Evolutionary conservation across 225 moss, liverwort and hornwort genomes (phyloP).

Genomic region (Thuidium tamariscinum): DNA sequence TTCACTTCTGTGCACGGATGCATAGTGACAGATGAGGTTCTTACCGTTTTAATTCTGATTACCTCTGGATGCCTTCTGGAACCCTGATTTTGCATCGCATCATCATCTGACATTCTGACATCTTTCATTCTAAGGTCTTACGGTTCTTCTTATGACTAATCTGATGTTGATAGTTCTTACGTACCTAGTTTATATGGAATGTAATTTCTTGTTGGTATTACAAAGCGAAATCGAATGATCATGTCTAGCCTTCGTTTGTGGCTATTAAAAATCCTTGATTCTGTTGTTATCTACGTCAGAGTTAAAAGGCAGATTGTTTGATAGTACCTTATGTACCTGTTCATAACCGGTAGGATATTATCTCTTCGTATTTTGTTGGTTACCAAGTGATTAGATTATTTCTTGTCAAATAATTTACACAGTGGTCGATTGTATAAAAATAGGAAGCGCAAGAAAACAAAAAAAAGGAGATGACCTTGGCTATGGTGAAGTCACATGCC

Average conservation of each 20-base stretch:
- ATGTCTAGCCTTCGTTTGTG: neutral
- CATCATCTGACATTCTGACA: neutral
- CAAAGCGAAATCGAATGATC: neutral
- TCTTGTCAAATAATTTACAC: neutral
- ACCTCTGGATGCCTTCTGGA: neutral
- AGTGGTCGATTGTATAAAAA: neutral
- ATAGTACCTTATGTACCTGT: neutral
- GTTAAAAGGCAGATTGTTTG: neutral
- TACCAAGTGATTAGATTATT: neutral
- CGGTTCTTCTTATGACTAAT: neutral
- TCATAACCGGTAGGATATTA: neutral
- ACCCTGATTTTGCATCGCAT: neutral
- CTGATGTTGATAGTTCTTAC: neutral
- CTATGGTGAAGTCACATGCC: conserved; percentile 85
- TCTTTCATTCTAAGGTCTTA: neutral
- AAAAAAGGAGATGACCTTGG: conserved; percentile 82
- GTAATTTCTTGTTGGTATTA: neutral
- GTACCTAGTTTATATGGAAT: neutral
- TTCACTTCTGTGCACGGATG: neutral
- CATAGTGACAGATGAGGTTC: neutral
- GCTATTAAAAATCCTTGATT: neutral
- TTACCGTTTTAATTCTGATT: neutral
- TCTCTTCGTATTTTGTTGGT: neutral
- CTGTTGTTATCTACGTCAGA: neutral
- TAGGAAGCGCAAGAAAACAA: conserved; percentile 72